Conservation (phyloP, 345 rosid genomes). For the Reutealis trisperma region DNA sequence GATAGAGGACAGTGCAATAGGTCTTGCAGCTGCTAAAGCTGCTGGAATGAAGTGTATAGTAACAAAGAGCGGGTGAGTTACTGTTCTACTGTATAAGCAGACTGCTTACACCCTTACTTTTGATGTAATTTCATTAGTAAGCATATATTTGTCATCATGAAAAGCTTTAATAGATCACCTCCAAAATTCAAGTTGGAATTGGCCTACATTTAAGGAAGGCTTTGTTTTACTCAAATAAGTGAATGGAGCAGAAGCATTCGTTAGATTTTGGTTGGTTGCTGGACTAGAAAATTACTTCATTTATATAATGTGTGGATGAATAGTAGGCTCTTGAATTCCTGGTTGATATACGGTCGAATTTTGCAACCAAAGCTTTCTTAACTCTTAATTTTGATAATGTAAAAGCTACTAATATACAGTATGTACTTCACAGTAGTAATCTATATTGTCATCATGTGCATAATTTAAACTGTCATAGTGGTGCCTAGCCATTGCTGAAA, state of each 20-base stretch:
- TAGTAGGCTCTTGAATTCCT: no score
- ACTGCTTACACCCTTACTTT: background rate
- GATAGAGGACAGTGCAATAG: conserved; percentile 89
- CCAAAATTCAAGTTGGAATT: background rate
- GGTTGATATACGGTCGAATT: no score
- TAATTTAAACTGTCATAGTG: no score
- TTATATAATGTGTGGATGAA: background rate
- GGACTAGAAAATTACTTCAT: background rate
- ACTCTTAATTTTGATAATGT: no score
- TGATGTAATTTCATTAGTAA: background rate
- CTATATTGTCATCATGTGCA: no score
- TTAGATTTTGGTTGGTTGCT: background rate
- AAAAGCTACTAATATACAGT: no score
- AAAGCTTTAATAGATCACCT: background rate
- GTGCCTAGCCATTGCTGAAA: background rate
- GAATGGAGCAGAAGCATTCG: background rate
- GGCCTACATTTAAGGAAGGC: background rate
- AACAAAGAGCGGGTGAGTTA: conserved; percentile 81
- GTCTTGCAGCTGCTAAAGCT: conserved; percentile 94
- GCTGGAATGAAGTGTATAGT: conserved; percentile 96
- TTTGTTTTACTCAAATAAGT: background rate
- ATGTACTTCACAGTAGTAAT: no score
- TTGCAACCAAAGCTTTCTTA: no score
- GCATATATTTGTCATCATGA: background rate
- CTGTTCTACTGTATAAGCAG: background rate